Evolutionary conservation across 495 filamentous ascomycete species (phyloP), one percentile per base, ranked within the genome.

Genomic region (Aspergillus homomorphus): DNA sequence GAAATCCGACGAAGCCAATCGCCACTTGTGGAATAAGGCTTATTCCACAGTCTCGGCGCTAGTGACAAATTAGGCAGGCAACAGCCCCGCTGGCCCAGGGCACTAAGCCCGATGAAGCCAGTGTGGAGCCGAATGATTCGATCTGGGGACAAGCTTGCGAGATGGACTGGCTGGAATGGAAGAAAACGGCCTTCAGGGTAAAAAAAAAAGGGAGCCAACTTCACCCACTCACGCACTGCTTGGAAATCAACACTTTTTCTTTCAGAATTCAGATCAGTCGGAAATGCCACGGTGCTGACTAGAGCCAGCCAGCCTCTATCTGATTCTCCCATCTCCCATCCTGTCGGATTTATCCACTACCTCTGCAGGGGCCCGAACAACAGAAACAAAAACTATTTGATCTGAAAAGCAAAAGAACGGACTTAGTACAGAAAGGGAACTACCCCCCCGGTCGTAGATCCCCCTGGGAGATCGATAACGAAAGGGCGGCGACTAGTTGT

Each of bases 121-220:
- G 55, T 64, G 70, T 76, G 73, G 73, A 69, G 65, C 62, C 54
- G 38, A 50, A 56, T 58, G 55, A 60, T 67, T 58, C 63, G 62
- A 73, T 76, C 70, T 71, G 68, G 70, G 66, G 73, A 65, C 59
- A 61, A 51, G 57, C 21, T 28, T 18, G 48, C 22, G 23, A 51
- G 28, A 51, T 51, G 48, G 49, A 45, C 43, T 51, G 60, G 55
- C 44, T 12, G 33, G 33, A 38, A 38, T 38, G 33, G 33, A 38
- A 38, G 15, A 38, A 54, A 54, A 51, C 53, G 48, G n/a, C 16
- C n/a, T 51, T 55, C 14, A 6, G 18, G 16, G 44, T 21, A 52
- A 48, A 53, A 46, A 57, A 51, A 55, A 42, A 38, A 45, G n/a
- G 18, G 44, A 33, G 28, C 43, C 18, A 46, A 43, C 16, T 9